Base-by-base conservation (phyloP, 805 yeast species). In the Saccharomycodes ludwigii region DNA sequence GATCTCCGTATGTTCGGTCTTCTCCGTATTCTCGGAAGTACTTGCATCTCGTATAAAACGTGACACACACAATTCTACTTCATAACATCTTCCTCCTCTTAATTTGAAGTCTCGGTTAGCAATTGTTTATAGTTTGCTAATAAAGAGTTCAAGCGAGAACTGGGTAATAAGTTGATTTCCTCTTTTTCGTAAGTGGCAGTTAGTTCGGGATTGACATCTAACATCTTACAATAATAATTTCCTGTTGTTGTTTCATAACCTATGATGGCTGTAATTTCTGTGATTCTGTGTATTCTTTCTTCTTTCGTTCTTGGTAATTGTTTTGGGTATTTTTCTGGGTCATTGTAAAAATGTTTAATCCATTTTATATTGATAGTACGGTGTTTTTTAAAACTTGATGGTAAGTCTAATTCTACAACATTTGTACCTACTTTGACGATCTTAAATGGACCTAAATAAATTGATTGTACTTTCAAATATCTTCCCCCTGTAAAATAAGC, bases 371-470 rank as follows among this genome's bases (percentile, higher is more conserved):
- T 38, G 9, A 33, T 18, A 6, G 24, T 31, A 20, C 40, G 16
- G 21, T 34, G 40, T 6, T 19, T 21, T 18, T 28, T 35, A 3
- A 3, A 8, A 2, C 7, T 6, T 3, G 33, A 11, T 3, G 34
- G 35, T 28, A 35, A 17, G 21, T 38, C 41, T 16, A 35, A 4
- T 18, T 35, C 39, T 11, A 6, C 10, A 18, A 15, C 9, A 16
- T 19, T 19, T 21, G n/a, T 16, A 13, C 24, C 24, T 3, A 8
- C 9, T 17, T 32, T 32, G 5, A 32, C 33, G 8, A 35, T 21
- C 18, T 27, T 26, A 13, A 30, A 38, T 10, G 39, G 41, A 10
- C 39, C 39, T 6, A 30, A 23, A 19, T 31, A 29, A n/a, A 34
- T 11, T 16, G 33, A 32, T 31, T 34, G 32, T 17, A 31, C n/a